A percentile compares a stretch with the other conserved stretches of the same genome.
Evolutionary conservation across 805 yeast genomes (phyloP).

Genomic region (Limtongia smithiae): DNA sequence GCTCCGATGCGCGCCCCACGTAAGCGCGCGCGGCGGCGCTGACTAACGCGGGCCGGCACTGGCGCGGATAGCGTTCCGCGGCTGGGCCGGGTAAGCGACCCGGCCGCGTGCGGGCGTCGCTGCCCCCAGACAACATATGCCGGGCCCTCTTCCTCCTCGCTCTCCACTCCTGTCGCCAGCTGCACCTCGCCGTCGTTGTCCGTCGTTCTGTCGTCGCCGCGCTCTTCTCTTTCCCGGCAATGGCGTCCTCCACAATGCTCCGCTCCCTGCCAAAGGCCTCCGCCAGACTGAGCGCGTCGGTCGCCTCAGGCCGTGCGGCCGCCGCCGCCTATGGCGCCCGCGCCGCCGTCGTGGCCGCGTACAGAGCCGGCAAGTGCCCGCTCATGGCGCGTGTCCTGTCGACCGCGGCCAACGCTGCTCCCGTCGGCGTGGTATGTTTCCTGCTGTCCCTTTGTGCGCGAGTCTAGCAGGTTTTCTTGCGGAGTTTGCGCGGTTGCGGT

Average conservation of each 20-base stretch:
- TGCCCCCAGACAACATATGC: slow-evolving; percentile 2
- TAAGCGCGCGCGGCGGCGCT: neutral
- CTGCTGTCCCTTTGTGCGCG: neutral
- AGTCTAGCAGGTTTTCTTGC: too few relatives aligned
- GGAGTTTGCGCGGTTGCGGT: too few relatives aligned
- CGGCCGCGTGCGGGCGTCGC: neutral
- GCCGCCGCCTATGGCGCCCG: neutral
- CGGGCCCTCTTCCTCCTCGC: neutral
- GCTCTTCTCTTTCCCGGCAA: slow-evolving; percentile 4
- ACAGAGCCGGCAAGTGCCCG: slow-evolving; percentile 11
- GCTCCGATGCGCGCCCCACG: slow-evolving; percentile 8
- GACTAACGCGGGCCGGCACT: neutral
- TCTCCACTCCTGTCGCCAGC: neutral
- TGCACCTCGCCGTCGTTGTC: neutral
- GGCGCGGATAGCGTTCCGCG: slow-evolving; percentile 3
- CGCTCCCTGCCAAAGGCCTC: slow-evolving; percentile 27
- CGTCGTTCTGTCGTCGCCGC: neutral
- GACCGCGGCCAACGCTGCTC: slow-evolving; percentile 20
- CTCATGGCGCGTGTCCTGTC: slow-evolving; percentile 21
- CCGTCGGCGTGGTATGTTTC: slow-evolving; percentile 20
- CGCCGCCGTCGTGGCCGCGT: neutral
- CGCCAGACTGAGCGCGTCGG: slow-evolving; percentile 17
- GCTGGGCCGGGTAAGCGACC: too few relatives aligned
- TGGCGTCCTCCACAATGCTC: slow-evolving; percentile 11
- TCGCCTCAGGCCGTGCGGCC: slow-evolving; percentile 18